Evolutionary conservation across 352 stramenopile species (phyloP).

Genomic region (Phytopythium ostracodes): DNA sequence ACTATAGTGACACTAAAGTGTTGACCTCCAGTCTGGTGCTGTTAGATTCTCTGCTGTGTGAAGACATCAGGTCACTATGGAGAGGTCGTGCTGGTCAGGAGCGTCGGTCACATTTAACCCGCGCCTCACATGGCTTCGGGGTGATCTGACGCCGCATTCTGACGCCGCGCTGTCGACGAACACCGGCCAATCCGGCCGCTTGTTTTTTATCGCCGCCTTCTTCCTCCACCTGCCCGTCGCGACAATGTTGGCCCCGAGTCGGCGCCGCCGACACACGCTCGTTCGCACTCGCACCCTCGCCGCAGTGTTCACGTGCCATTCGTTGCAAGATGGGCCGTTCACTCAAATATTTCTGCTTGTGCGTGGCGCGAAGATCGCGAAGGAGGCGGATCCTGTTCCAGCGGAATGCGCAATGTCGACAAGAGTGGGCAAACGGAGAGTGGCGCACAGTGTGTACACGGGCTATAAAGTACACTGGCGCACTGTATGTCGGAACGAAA

Average conservation of each 20-base stretch:
- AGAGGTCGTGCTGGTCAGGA: not conserved
- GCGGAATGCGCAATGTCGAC: not conserved
- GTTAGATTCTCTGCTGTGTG: too few species aligned
- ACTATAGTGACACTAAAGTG: not conserved
- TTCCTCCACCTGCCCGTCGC: not conserved
- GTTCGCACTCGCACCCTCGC: too few species aligned
- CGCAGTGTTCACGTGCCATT: too few species aligned
- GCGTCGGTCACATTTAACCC: too few species aligned
- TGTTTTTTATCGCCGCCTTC: not conserved
- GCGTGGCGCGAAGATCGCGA: not conserved
- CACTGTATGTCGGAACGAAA: too few species aligned
- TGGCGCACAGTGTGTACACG: not conserved
- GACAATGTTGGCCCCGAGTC: too few species aligned
- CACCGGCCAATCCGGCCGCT: slow-evolving; percentile 1
- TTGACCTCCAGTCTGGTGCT: not conserved
- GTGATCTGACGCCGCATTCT: not conserved
- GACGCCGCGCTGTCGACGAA: slow-evolving; percentile 7
- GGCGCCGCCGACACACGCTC: too few species aligned
- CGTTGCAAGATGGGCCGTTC: not conserved
- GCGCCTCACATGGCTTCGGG: not conserved
- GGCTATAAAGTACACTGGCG: not conserved
- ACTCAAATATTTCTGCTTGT: not conserved
- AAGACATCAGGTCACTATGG: not conserved
- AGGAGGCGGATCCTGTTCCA: not conserved
- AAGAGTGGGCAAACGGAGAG: not conserved